Evolutionary conservation across 148 eudicot species (phyloP), one percentile per base, ranked within the genome.

Genomic region (Gaultheria prostrata): DNA sequence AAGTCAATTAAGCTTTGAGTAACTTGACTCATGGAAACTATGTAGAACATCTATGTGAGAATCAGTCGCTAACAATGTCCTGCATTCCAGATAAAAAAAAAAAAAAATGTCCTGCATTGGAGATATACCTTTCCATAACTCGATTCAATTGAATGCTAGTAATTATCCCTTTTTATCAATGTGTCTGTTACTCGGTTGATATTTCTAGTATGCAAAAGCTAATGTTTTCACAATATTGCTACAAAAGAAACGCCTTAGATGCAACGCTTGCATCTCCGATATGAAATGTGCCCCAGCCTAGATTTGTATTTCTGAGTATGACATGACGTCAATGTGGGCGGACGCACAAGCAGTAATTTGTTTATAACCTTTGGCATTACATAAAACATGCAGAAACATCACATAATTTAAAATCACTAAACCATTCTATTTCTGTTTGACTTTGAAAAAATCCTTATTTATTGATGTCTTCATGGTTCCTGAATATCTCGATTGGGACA

Each of bases 391-490:
- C 21, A 61, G 61, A 46, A 61, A 65, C 43, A 61, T 82, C 15
- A 24, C 11, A 6, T 33, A 26, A 49, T 85, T 76, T 8, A 33
- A 6, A 43, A 80, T 51, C 65, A 4, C 75, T 33, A 65, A 49
- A 13, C 20, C 35, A 11, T 84, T 12, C 80, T 77, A 83, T 45
- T 56, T 79, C 77, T n/a, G 69, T 79, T 20, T 20, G 17, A 49
- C 32, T 51, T 24, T 45, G 67, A 70, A 49, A 8, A 28, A 45
- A n/a, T 4, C 63, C 54, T 17, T 67, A 20, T 46, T 80, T 69
- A 10, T 71, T 46, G n/a, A 6, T 80, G 24, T 63, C 14, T 26
- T 45, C 57, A 30, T 67, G 21, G 82, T 13, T 59, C n/a, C 24
- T 63, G 26, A 46, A 11, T 65, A 43, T 43, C 73, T 35, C 24